phyloP scores from a whole-genome alignment of 495 filamentous ascomycete species.

The Pyronema omphalodes region DNA sequence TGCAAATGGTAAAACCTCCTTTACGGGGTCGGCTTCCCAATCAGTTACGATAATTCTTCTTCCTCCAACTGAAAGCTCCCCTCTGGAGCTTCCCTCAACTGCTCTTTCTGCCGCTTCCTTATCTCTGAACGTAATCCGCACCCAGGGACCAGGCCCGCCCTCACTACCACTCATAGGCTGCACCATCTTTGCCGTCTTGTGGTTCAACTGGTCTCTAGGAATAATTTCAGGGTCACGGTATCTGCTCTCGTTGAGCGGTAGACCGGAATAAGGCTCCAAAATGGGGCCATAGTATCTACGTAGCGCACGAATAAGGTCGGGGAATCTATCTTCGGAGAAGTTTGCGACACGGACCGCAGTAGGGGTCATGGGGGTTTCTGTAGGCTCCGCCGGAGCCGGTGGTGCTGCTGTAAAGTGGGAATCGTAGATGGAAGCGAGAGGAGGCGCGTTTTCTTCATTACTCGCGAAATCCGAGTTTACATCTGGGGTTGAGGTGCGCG shows the following conservation, averaged over 20 bases:
- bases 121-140: constrained; percentile 19
- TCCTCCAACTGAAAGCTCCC: constrained; percentile 17
- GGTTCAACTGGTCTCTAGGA: constrained; percentile 18
- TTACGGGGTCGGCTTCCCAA: constrained; percentile 6
- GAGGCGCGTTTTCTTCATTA: constrained; percentile 11
- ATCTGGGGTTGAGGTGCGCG: constrained; percentile 16
- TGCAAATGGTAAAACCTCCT: neutral
- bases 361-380: constrained; percentile 17
- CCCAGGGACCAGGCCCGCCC: constrained; percentile 17
- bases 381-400: constrained; percentile 3
- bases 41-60: constrained; percentile 16
- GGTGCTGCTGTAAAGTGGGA: neutral
- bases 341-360: constrained; percentile 22
- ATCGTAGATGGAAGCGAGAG: constrained; percentile 21
- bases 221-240: constrained; percentile 20
- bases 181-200: constrained; percentile 14
- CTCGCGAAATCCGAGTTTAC: neutral
- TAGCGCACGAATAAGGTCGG: constrained; percentile 19
- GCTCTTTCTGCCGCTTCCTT: constrained; percentile 21
- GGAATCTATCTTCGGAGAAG: constrained; percentile 21
- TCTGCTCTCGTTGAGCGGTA: constrained; percentile 17
- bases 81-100: constrained; percentile 9
- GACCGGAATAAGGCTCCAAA: constrained; percentile 20
- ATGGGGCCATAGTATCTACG: constrained; percentile 22
- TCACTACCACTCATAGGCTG: constrained; percentile 20